Evolutionary conservation across 2,329 filamentous ascomycete species (phyloP).

Genomic region (Esteya vermicola): DNA sequence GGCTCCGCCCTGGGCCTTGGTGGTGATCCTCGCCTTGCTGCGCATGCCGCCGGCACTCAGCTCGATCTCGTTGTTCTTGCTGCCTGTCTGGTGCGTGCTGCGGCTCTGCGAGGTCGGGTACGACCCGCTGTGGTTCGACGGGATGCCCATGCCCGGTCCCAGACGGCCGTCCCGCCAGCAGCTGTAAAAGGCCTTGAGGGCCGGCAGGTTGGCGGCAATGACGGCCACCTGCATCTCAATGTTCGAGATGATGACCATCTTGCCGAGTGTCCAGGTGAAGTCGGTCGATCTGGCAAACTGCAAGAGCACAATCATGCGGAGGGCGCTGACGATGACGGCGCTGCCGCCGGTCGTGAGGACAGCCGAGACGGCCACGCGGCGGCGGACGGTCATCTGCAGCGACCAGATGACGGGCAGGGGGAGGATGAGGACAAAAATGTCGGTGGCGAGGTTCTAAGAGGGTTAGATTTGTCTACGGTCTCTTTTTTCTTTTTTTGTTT

Average conservation of each 20-base stretch:
- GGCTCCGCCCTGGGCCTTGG: not conserved
- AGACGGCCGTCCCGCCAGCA: constrained; percentile 3
- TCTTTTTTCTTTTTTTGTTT: too few relatives aligned
- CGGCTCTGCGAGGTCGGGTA: too few relatives aligned
- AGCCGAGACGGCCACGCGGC: constrained; percentile 10
- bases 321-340: constrained; percentile 17
- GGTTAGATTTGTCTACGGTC: too few relatives aligned
- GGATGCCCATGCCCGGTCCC: not conserved
- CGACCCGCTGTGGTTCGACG: not conserved
- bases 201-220: constrained; percentile 18
- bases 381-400: constrained; percentile 23
- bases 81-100: not conserved
- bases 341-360: constrained; percentile 17
- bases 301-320: constrained; percentile 30
- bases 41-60: not conserved
- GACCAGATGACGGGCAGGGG: constrained; percentile 26
- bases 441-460: not conserved
- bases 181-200: constrained; percentile 16
- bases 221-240: constrained; percentile 18
- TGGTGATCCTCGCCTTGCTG: not conserved
- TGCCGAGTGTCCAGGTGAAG: constrained; percentile 16
- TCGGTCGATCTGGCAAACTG: constrained; percentile 16
- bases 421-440: constrained; percentile 12
- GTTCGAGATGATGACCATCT: constrained; percentile 17
- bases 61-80: not conserved